Evolutionary conservation across 176 grass and related monocot genomes (phyloP), one percentile per base, ranked within the genome.

Genomic region (Cenchrus purpureus): DNA sequence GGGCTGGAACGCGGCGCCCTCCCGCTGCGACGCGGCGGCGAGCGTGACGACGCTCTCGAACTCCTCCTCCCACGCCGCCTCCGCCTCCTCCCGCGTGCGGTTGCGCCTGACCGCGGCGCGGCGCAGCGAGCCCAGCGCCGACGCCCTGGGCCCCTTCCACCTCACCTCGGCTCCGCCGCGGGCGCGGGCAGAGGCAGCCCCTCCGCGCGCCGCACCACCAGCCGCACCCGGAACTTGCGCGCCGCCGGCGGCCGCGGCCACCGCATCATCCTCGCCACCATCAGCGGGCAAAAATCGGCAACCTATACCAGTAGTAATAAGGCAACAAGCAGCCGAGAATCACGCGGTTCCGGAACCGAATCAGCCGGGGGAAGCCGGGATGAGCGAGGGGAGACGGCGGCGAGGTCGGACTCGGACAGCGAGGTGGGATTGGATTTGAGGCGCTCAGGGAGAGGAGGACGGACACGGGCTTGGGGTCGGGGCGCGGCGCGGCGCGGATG

Each of bases 201-300:
- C 85, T 94, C 94, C 9, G 90, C 71, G 55, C 90, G 86, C 79
- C 82, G 82, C 68, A 99, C 76, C 62, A 97, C 89, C 73, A 99
- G 81, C 74, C 86, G 82, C 46, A 84, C 90, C 56, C 69, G 84
- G 76, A 99, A 99, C 85, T 95, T 96, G 88, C 89, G 94, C 55
- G 86, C 84, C 46, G 83, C 22, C 17, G 92, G 88, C 28, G 88
- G 97, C 71, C 94, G 91, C 83, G 94, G 91, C 97, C 97, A 99
- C 79, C 92, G 75, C 78, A 99, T 99, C 90, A 99, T 87, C 90
- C 76, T 99, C 79, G 86, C 75, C 49, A 91, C 92, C 94, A 99
- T 97, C 67, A 20, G 50, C 34, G 67, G 54, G 6, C 10, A 14
- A 25, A 54, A 12, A 12, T 42, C 53, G 34, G 13, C 55, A 55